Evolutionary conservation across 805 yeast genomes (phyloP).

Genomic region (Suhomyces kilbournensis): DNA sequence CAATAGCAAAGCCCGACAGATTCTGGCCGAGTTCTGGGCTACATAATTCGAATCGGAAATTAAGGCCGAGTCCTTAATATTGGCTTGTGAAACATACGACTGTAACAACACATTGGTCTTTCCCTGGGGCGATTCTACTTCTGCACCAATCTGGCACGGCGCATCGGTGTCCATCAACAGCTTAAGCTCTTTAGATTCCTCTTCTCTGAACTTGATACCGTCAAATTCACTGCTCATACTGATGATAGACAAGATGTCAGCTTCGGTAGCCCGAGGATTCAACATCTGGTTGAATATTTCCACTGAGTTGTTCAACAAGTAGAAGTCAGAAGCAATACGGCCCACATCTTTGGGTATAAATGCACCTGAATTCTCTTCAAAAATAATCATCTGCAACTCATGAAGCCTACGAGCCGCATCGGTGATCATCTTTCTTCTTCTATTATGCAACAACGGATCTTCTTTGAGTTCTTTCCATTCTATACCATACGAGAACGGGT

Average conservation of each 20-base stretch:
- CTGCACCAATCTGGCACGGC: constrained; percentile 82
- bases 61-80: constrained; percentile 74
- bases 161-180: constrained; percentile 50
- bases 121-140: constrained; percentile 70
- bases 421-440: constrained; percentile 72
- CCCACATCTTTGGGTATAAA: constrained; percentile 87
- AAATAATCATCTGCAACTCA: constrained; percentile 86
- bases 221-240: constrained; percentile 94
- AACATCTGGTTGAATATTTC: constrained; percentile 86
- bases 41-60: constrained; percentile 87
- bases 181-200: constrained; percentile 74
- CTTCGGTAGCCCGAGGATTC: constrained; percentile 84
- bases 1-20: constrained; percentile 84
- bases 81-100: constrained; percentile 76
- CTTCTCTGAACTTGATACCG: constrained; percentile 81
- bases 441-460: constrained; percentile 75
- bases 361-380: constrained; percentile 78
- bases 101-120: constrained; percentile 87
- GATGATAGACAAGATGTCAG: constrained; percentile 83
- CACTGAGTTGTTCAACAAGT: constrained; percentile 76
- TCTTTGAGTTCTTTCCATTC: constrained; percentile 80
- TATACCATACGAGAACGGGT: constrained; percentile 89
- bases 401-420: constrained; percentile 84
- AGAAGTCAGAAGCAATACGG: constrained; percentile 91
- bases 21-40: constrained; percentile 93